A percentile compares a stretch with the other conserved stretches of the same genome.
Evolutionary conservation across 2,329 filamentous ascomycete species (phyloP).

Genomic region (Aspergillus sojae): DNA sequence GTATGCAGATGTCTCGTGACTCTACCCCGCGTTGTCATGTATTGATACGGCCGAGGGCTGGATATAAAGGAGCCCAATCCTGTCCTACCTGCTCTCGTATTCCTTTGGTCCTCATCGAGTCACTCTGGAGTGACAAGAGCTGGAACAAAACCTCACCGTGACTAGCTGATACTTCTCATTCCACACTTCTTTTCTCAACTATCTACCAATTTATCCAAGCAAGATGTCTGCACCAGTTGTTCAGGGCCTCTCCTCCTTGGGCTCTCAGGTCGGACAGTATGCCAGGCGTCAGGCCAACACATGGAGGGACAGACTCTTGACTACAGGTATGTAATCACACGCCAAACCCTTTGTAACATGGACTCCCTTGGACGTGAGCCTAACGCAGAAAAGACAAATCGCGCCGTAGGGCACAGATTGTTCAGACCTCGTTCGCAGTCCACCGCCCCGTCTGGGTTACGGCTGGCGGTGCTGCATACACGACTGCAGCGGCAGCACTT

Average conservation of each 20-base stretch:
- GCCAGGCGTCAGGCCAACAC: conserved; percentile 21
- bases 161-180: background rate
- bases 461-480: conserved; percentile 34
- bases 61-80: background rate
- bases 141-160: background rate
- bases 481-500: conserved; percentile 33
- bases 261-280: conserved; percentile 20
- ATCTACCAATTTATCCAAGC: background rate
- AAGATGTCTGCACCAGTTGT: conserved; percentile 27
- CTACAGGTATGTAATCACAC: conserved; percentile 19
- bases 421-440: conserved; percentile 33
- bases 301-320: conserved; percentile 23
- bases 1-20: background rate
- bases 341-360: no score
- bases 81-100: conserved; percentile 1
- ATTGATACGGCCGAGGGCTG: background rate
- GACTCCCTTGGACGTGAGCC: background rate
- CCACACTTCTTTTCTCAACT: background rate
- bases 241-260: conserved; percentile 22
- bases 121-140: background rate
- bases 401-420: conserved; percentile 28
- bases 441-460: conserved; percentile 38
- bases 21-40: background rate
- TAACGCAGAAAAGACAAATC: conserved; percentile 26
- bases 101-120: background rate